Evolutionary conservation across 441 rosid genomes (phyloP).

Genomic region (Aleurites moluccanus): DNA sequence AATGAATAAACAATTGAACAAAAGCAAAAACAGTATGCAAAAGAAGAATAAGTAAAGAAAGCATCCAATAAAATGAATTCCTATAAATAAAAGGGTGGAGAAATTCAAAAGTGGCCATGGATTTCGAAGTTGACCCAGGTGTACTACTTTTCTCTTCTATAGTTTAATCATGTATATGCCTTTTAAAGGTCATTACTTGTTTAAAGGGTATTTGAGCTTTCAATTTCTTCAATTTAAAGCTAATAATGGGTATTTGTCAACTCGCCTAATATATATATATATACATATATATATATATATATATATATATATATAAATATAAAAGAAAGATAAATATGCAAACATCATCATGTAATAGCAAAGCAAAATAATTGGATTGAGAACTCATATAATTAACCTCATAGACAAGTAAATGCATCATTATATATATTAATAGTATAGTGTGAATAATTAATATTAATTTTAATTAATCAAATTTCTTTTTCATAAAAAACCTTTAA

Average conservation of each 20-base stretch:
- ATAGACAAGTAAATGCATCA: too few species aligned
- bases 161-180: constrained; percentile 29
- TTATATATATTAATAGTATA: too few species aligned
- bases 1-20: background rate
- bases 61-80: constrained; percentile 15
- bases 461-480: too few species aligned
- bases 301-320: background rate
- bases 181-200: constrained; percentile 23
- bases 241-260: constrained; percentile 40
- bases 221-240: constrained; percentile 57
- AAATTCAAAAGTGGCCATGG: constrained; percentile 52
- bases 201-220: constrained; percentile 9
- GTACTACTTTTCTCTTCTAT: background rate
- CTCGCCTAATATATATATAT: constrained; percentile 10
- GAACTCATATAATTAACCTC: too few species aligned
- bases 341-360: background rate
- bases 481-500: too few species aligned
- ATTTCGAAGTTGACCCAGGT: constrained; percentile 59
- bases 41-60: constrained; percentile 2
- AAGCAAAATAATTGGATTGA: background rate
- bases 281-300: constrained; percentile 16
- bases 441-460: too few species aligned
- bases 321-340: background rate
- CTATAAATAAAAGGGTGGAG: constrained; percentile 34
- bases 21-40: background rate